A percentile compares a stretch with the other conserved stretches of the same genome.
These are phyloP conservation scores for Phylloporus rhodoxanthus DNA, from an alignment of 768 basidiomycete species.

Conservation along the genomic window DNA sequence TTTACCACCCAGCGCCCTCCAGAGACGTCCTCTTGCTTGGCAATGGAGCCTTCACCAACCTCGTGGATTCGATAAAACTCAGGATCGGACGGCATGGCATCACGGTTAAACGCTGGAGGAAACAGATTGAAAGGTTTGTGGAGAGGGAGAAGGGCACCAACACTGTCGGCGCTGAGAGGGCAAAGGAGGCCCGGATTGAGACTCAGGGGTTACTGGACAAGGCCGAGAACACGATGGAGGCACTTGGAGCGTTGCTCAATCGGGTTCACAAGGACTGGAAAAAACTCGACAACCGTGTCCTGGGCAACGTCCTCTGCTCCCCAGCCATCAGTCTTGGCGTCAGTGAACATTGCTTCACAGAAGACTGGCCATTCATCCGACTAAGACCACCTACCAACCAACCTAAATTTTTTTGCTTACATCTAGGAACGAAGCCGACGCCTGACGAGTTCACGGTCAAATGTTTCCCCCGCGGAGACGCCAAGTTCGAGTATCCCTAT, in stretches of 20 bases:
- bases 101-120: conserved; percentile 15
- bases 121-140: conserved; percentile 19
- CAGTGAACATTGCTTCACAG: conserved; percentile 23
- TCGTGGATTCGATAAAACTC: conserved; percentile 28
- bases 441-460: background rate
- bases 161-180: conserved; percentile 6
- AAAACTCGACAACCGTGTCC: conserved; percentile 21
- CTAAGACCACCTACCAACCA: background rate
- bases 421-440: background rate
- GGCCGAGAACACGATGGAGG: background rate
- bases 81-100: conserved; percentile 19
- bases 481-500: background rate
- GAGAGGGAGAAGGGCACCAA: background rate
- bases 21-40: conserved; percentile 32
- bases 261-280: conserved; percentile 4
- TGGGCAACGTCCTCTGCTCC: conserved; percentile 30
- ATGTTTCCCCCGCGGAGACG: background rate
- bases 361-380: too few relatives aligned
- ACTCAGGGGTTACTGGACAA: background rate
- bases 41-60: conserved; percentile 20
- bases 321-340: conserved; percentile 23
- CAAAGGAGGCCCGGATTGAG: background rate
- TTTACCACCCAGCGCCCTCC: conserved; percentile 17
- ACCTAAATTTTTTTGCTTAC: background rate
- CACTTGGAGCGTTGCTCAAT: background rate